Base-by-base conservation (phyloP, 345 rosid species). In the Aquilaria malaccensis region DNA sequence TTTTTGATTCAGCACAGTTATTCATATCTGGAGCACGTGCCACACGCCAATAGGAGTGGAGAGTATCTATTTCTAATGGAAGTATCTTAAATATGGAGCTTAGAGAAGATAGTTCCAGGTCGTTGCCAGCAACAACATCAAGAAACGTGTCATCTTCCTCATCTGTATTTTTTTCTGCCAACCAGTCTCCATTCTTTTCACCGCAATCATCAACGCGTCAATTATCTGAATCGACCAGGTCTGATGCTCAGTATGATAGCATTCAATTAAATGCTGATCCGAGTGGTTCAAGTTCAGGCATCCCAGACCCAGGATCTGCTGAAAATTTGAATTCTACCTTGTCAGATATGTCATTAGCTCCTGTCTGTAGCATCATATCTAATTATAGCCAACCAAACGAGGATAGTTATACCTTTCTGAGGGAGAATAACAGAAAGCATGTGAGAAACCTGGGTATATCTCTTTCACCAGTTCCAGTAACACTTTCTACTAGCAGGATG, bases 101-200 rank as follows among this genome's bases (percentile, higher is more conserved):
- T 50, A 76, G 66, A 73, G 96, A 81, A 72, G 94, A 87, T 70
- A 93, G 88, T 68, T 76, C 81, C 33, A 80, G 91, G 72, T 81
- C 76, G 0, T 63, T 85, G 33, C 88, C 85, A 5, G 64, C 70
- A 63, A 70, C 82, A 45, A 84, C 96, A 2, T 62, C 73, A 0
- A 79, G 92, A 70, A 86, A 81, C 65, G 76, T 88, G 91, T 88
- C 95, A 11, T 88, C 99, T 10, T 90, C 93, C 0, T 88, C 99
- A 1, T 88, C 97, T 3, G 81, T 83, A 72, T 90, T 90, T 80
- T 83, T 83, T 81, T 94, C 99, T 0, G 99, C 97, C 1, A 89
- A 83, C 55, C 99, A 94, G 66, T 93, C 96, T 0, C 96, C 97
- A 0, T 87, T 89, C 67, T 88, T 94, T 79, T 90, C 97, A 32